Evolutionary conservation across 2,329 filamentous ascomycete species (phyloP), one percentile per base, ranked within the genome.

Genomic region (Talaromyces rugulosus): DNA sequence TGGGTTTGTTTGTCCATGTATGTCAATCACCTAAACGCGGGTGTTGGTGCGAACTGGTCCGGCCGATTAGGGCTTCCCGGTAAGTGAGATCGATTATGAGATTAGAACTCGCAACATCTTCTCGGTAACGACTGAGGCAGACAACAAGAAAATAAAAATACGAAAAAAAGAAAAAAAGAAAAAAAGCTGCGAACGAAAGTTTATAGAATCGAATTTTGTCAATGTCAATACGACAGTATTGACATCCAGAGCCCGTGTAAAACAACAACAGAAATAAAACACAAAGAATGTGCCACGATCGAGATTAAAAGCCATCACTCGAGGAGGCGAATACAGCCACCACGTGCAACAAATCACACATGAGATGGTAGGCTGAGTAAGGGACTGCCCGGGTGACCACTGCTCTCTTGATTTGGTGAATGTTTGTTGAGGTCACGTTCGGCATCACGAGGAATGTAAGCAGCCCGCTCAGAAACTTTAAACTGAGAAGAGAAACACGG

Each of bases 81-180:
- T 27, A 28, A 16, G 18, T 33, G 51, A 23, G 53, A 27, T 27
- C 36, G 16, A 47, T 47, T 27, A 47, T 47, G 11, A 47, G 44
- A 47, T 27, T 47, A 47, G n/a, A 14, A 47, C 23, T 14, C 3
- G 44, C 44, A 11, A 8, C 18, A 47, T 47, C 11, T 47, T 31
- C 9, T 23, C 50, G 50, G 50, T 53, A 36, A 67, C 54, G 58
- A 66, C 65, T 40, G 72, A 65, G 71, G 74, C 74, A 44, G 23
- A 23, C 23, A 23, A 23, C 2, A 23, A 23, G 23, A 23, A 23
- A 23, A 23, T 23, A 16, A 40, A 40, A n/a, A 12, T 12, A 12
- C 11, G 8, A 34, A 40, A n/a, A 6, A 16, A 40, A n/a, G 5
- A 16, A 6, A 2, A 40, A 40, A n/a, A 63, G 40, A 30, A 42